phyloP scores from a whole-genome alignment of 208 protist species.

The Acanthamoeba triangularis region DNA sequence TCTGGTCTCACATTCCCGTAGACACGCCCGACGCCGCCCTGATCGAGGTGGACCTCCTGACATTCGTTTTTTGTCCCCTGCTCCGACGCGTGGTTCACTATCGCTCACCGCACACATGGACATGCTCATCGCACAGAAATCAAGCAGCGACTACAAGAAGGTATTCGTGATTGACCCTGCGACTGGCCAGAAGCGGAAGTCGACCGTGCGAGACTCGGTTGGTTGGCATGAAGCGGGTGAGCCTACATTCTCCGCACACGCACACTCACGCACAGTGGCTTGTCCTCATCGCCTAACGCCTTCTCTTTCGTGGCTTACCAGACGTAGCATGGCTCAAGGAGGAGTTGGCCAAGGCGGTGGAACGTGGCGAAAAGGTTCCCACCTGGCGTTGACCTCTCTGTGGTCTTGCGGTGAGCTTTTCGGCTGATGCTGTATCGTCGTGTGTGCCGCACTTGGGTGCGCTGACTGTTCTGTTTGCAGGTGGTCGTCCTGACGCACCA shows the following conservation, averaged over 20 bases:
- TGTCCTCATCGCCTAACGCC: not conserved
- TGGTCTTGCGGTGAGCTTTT: no score
- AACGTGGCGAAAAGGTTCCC: not conserved
- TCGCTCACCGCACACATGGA: not conserved
- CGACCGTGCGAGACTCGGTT: not conserved
- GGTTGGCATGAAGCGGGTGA: constrained; percentile 1
- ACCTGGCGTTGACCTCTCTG: no score
- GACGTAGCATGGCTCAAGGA: constrained; percentile 2
- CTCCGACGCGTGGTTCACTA: not conserved
- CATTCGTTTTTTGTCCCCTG: no score
- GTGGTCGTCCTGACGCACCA: constrained; percentile 48
- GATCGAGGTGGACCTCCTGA: not conserved
- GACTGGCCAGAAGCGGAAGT: not conserved
- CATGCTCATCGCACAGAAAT: not conserved
- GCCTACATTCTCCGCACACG: not conserved
- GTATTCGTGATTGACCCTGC: not conserved
- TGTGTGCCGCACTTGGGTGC: no score
- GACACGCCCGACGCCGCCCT: not conserved
- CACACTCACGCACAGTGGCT: no score
- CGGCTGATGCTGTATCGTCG: not conserved
- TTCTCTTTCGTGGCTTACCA: not conserved
- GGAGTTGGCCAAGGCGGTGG: not conserved
- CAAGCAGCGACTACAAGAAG: constrained; percentile 37
- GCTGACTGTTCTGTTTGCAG: not conserved
- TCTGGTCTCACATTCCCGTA: not conserved